phyloP scores from a whole-genome alignment of 768 basidiomycete genomes.

The Lactifluus subvellereus region DNA sequence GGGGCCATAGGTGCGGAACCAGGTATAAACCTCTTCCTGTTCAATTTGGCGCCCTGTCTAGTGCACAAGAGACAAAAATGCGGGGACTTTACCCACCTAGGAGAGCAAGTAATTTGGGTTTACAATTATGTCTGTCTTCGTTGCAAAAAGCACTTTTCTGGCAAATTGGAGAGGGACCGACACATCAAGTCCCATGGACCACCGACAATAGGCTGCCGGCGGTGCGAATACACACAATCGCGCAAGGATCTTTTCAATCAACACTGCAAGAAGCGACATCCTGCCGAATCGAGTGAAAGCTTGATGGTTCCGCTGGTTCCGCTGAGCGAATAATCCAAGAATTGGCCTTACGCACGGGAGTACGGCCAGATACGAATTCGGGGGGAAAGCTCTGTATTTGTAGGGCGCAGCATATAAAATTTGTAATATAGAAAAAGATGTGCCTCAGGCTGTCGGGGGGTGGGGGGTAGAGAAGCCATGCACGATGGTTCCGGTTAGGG shows the following conservation, averaged over 20 bases:
- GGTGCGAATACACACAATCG: conserved; percentile 15
- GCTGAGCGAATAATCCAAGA: neutral
- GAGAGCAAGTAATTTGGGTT: neutral
- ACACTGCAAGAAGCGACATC: conserved; percentile 18
- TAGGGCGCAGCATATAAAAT: too few relatives aligned
- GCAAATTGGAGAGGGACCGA: conserved; percentile 15
- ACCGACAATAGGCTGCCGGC: conserved; percentile 16
- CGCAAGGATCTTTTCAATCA: conserved; percentile 17
- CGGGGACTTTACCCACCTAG: neutral
- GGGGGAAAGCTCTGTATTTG: too few relatives aligned
- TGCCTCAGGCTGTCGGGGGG: too few relatives aligned
- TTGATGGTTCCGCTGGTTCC: conserved; percentile 1
- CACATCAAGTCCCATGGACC: conserved; percentile 15
- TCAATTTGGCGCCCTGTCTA: neutral
- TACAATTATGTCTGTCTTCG: neutral
- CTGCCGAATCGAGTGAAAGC: neutral
- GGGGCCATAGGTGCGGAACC: neutral
- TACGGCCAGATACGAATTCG: too few relatives aligned
- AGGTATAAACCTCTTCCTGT: neutral
- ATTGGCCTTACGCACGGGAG: too few relatives aligned
- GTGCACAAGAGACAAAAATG: neutral
- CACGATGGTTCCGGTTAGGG: conserved; percentile 74
- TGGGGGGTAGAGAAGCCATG: conserved; percentile 43
- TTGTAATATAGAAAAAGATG: too few relatives aligned
- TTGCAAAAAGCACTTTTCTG: neutral